phyloP scores from a whole-genome alignment of 495 filamentous ascomycete genomes.

The Penicillium cosmopolitanum region DNA sequence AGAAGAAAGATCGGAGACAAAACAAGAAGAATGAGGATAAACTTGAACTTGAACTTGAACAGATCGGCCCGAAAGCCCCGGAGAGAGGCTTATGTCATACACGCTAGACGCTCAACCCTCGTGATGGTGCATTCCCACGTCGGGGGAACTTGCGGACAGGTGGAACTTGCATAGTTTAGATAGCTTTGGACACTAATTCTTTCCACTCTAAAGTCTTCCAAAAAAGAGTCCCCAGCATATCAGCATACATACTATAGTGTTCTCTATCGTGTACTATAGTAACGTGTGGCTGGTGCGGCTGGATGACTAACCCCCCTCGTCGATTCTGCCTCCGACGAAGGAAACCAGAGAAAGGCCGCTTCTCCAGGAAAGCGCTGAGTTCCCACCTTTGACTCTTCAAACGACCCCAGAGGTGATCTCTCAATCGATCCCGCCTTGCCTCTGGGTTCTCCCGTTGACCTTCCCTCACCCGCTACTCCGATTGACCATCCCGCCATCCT shows the following conservation, averaged over 20 bases:
- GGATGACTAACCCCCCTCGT: constrained; percentile 36
- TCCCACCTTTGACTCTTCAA: constrained; percentile 8
- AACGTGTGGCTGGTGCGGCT: constrained; percentile 11
- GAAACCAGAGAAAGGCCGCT: constrained; percentile 18
- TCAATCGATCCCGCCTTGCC: constrained; percentile 13
- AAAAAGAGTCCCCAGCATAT: background rate
- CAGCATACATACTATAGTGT: too few species aligned
- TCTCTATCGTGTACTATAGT: too few species aligned
- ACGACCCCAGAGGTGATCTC: constrained; percentile 28
- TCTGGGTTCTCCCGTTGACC: constrained; percentile 24
- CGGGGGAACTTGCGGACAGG: constrained; percentile 11
- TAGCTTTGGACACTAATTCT: too few species aligned
- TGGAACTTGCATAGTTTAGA: constrained; percentile 8
- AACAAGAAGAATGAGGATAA: background rate
- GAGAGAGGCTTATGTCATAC: constrained; percentile 17
- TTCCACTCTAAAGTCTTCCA: too few species aligned
- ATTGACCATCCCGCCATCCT: constrained; percentile 22
- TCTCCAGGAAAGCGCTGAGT: constrained; percentile 11
- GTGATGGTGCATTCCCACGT: constrained; percentile 9
- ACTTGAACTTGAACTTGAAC: too few species aligned
- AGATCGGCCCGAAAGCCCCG: constrained; percentile 18
- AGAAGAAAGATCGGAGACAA: constrained; percentile 2
- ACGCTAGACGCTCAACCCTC: constrained; percentile 9
- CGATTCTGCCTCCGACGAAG: constrained; percentile 38
- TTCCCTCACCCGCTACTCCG: constrained; percentile 8